Percentiles rank a stretch among this genome's conserved stretches.
Conservation (phyloP, 805 yeast species). For the Isabelozyma heimii region DNA sequence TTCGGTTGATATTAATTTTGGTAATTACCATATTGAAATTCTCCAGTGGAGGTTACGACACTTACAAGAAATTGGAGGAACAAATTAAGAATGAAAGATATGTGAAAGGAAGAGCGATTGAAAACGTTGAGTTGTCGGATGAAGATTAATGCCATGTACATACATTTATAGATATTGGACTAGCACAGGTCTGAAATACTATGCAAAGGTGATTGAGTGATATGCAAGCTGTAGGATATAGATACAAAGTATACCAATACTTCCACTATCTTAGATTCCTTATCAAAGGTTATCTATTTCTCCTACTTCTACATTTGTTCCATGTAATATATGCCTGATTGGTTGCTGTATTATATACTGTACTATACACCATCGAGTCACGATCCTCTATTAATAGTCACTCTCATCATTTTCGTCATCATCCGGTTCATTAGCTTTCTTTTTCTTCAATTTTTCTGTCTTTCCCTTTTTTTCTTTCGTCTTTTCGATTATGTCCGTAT, state of each 20-base stretch:
- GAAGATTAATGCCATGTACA: background rate
- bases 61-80: conserved; percentile 27
- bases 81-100: conserved; percentile 58
- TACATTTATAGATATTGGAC: background rate
- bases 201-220: too few relatives aligned
- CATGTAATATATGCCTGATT: too few relatives aligned
- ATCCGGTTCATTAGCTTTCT: conserved; percentile 6
- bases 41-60: conserved; percentile 3
- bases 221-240: too few relatives aligned
- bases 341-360: background rate
- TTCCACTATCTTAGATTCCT: too few relatives aligned
- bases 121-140: conserved; percentile 27
- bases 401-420: conserved; percentile 1
- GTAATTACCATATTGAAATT: conserved; percentile 9
- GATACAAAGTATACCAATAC: too few relatives aligned
- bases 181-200: background rate
- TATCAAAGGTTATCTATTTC: too few relatives aligned
- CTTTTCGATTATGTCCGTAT: conserved; percentile 11
- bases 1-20: conserved; percentile 3
- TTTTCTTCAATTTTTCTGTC: conserved; percentile 9
- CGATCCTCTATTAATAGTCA: conserved; percentile 7
- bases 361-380: too few relatives aligned
- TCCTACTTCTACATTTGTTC: too few relatives aligned
- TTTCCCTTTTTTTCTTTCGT: background rate
- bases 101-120: conserved; percentile 55